Evolutionary conservation across 2,329 filamentous ascomycete species (phyloP), one percentile per base, ranked within the genome.

Genomic region (Ophiostoma sp.): DNA sequence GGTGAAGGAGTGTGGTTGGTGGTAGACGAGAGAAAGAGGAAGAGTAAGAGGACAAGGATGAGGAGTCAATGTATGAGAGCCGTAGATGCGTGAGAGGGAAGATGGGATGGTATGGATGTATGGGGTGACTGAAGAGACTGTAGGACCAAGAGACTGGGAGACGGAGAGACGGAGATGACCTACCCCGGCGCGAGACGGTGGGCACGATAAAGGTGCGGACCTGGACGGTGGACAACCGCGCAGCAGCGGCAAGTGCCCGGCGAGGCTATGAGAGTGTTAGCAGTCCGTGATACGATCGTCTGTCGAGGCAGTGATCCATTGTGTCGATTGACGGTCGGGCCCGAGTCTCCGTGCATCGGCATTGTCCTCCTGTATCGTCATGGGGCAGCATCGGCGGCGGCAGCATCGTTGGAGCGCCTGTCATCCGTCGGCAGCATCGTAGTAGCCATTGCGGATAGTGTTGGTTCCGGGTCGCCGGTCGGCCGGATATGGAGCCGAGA

Each of bases 131-230:
- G 27, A 2, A 27, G 27, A 27, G 27, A 27, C 27, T 27, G 27
- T 27, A 27, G 27, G 27, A 27, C 27, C 2, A 27, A 27, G 27
- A 27, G 27, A 27, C 27, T 27, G 27, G 2, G 27, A 27, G 27
- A 27, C 27, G 1, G 27, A 2, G 27, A 27, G 27, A 27, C 27
- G 27, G 27, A 27, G 27, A 27, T 27, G 27, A 79, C 85, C 79
- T 83, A 87, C 85, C 85, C 84, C 84, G 82, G 77, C 85, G 82
- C 72, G 84, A 84, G 74, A 86, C 81, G 67, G 85, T 87, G 71
- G 85, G 85, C 75, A 82, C 84, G 75, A 87, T 85, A 77, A 87
- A 87, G 75, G 80, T 72, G 60, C 72, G 72, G 64, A 68, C 55
- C 64, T 69, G 70, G 38, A 68, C 80, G 76, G 85, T 78, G 77